Conservation (phyloP, 495 filamentous ascomycete species). For the Lophiostoma macrostomum region DNA sequence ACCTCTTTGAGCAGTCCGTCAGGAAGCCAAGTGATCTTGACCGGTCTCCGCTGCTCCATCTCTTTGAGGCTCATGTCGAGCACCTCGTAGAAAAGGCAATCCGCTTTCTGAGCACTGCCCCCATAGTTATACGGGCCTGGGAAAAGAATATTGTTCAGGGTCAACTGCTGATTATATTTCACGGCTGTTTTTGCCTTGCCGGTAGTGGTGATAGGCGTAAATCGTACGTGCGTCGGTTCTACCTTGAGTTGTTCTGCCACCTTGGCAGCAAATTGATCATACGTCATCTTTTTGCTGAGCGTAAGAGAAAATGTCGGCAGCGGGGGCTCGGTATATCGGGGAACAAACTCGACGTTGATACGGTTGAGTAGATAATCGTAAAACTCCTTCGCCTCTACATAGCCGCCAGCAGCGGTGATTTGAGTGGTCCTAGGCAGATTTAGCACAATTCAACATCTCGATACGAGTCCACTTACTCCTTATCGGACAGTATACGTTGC, state of each 20-base stretch:
- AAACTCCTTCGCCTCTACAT: constrained; percentile 71
- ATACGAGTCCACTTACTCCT: constrained; percentile 47
- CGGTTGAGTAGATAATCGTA: constrained; percentile 91
- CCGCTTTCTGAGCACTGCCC: constrained; percentile 60
- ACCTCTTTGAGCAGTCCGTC: constrained; percentile 92
- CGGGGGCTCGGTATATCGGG: constrained; percentile 51
- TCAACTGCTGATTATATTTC: constrained; percentile 65
- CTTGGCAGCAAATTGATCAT: constrained; percentile 84
- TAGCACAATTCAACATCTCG: neutral
- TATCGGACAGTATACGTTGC: constrained; percentile 64
- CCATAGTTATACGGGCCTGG: constrained; percentile 61
- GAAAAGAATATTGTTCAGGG: constrained; percentile 66
- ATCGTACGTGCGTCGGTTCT: constrained; percentile 81
- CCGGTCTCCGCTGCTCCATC: constrained; percentile 79
- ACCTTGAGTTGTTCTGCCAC: constrained; percentile 77
- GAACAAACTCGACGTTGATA: constrained; percentile 65
- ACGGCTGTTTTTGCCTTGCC: constrained; percentile 72
- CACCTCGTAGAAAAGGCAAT: constrained; percentile 85
- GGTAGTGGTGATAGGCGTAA: constrained; percentile 74
- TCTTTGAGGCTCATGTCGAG: constrained; percentile 92
- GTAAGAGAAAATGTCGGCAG: constrained; percentile 65
- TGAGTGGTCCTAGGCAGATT: constrained; percentile 7
- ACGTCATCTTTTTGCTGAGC: constrained; percentile 81
- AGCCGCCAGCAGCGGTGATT: constrained; percentile 36
- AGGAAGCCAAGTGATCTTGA: constrained; percentile 78